Evolutionary conservation across 805 yeast genomes (phyloP).

Genomic region (Saccharomycopsis capsularis): DNA sequence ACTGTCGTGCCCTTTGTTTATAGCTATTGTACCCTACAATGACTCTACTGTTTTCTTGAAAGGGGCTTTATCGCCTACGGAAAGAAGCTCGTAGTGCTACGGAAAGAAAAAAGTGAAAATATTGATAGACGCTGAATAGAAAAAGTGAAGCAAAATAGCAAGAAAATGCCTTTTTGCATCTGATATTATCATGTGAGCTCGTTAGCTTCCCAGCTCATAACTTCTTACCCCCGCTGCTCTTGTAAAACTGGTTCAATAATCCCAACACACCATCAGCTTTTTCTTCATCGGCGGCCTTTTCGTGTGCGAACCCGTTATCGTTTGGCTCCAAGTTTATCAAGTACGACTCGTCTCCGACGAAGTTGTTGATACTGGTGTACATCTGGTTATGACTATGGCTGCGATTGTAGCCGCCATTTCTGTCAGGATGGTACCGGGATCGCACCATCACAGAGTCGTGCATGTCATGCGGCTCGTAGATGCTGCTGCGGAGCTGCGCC

Average conservation of each 20-base stretch:
- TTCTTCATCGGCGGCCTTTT: constrained; percentile 32
- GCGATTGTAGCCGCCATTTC: not conserved
- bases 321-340: constrained; percentile 36
- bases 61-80: too few relatives aligned
- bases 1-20: too few relatives aligned
- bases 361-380: constrained; percentile 10
- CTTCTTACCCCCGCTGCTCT: constrained; percentile 18
- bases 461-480: not conserved
- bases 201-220: not conserved
- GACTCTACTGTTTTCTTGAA: too few relatives aligned
- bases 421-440: not conserved
- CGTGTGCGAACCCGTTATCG: constrained; percentile 33
- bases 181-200: too few relatives aligned
- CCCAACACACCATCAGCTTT: constrained; percentile 50
- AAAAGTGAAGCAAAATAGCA: too few relatives aligned
- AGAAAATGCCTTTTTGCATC: too few relatives aligned
- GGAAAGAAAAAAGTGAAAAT: too few relatives aligned
- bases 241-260: constrained; percentile 73
- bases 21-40: too few relatives aligned
- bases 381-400: not conserved
- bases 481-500: not conserved
- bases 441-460: not conserved
- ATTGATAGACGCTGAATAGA: too few relatives aligned
- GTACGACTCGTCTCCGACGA: constrained; percentile 20
- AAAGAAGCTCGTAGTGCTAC: too few relatives aligned